phyloP scores from a whole-genome alignment of 176 grass and related monocot genomes.

The Olyra latifolia region DNA sequence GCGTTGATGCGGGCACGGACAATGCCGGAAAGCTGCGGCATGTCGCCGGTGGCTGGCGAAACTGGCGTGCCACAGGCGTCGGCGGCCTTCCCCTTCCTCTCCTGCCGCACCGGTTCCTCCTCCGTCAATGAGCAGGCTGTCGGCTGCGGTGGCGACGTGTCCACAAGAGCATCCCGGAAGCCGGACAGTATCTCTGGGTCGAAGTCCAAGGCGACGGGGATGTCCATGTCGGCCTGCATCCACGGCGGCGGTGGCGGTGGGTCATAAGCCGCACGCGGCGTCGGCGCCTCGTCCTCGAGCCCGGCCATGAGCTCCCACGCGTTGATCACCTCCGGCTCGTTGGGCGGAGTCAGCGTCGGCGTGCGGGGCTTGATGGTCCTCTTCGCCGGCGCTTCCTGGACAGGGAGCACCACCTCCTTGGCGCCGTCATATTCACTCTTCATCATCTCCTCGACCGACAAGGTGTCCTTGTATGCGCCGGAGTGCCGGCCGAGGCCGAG shows the following conservation, averaged over 20 bases:
- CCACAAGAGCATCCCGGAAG: constrained; percentile 53
- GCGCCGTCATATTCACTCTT: constrained; percentile 8
- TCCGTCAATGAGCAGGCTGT: neutral
- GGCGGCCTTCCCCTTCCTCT: neutral
- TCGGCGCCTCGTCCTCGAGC: constrained; percentile 41
- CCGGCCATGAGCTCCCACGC: constrained; percentile 66
- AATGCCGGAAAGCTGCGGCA: constrained; percentile 42
- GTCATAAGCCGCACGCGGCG: neutral
- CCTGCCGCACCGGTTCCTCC: neutral
- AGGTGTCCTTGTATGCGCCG: constrained; percentile 12
- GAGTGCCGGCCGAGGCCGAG: constrained; percentile 24
- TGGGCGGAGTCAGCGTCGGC: constrained; percentile 52
- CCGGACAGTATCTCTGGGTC: constrained; percentile 55
- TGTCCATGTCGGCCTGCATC: constrained; percentile 45
- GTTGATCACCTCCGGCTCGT: constrained; percentile 66
- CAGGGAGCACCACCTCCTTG: neutral
- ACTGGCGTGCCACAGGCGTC: neutral
- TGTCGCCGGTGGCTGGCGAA: constrained; percentile 21
- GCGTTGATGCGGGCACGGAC: constrained; percentile 57
- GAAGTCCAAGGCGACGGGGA: constrained; percentile 41
- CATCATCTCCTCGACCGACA: constrained; percentile 44
- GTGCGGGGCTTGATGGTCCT: constrained; percentile 1
- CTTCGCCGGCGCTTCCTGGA: constrained; percentile 9
- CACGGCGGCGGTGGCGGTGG: constrained; percentile 26
- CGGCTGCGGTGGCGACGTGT: constrained; percentile 26